Conservation (phyloP, 352 stramenopile genomes). For the Phytopythium cucurbitacearum region DNA sequence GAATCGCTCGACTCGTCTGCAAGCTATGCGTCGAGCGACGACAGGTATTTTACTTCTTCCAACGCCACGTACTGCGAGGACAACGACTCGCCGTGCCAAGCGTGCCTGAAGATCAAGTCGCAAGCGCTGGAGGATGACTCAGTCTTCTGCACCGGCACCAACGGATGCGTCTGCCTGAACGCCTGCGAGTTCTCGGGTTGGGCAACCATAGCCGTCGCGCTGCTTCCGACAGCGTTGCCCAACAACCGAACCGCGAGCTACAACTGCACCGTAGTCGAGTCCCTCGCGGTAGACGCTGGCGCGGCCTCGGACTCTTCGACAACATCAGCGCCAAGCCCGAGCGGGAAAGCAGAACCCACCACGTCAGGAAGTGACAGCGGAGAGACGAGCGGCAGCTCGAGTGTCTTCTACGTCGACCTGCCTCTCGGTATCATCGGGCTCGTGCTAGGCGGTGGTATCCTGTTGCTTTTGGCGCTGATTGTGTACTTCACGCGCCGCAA, state of each 20-base stretch:
- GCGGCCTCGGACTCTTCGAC: constrained; percentile 25
- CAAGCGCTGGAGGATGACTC: constrained; percentile 28
- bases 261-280: constrained; percentile 11
- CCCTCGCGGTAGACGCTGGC: neutral
- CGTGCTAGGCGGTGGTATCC: constrained; percentile 4
- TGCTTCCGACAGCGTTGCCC: constrained; percentile 15
- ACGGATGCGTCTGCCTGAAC: constrained; percentile 29
- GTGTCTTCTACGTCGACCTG: neutral
- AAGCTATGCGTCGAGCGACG: neutral
- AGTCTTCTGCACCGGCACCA: constrained; percentile 23
- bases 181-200: constrained; percentile 29
- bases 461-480: constrained; percentile 6
- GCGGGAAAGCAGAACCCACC: constrained; percentile 8
- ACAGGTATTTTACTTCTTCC: constrained; percentile 22
- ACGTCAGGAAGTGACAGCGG: constrained; percentile 11
- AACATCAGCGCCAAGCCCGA: constrained; percentile 3
- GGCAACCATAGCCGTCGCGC: constrained; percentile 27
- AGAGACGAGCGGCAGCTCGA: constrained; percentile 13
- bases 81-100: constrained; percentile 28
- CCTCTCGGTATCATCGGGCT: neutral
- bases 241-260: constrained; percentile 18
- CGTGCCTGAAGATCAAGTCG: constrained; percentile 12
- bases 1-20: neutral
- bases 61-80: constrained; percentile 29
- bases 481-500: constrained; percentile 1